A percentile compares a stretch with the other conserved stretches of the same genome.
Conservation (phyloP, 345 rosid species). For the Lagerstroemia speciosa region DNA sequence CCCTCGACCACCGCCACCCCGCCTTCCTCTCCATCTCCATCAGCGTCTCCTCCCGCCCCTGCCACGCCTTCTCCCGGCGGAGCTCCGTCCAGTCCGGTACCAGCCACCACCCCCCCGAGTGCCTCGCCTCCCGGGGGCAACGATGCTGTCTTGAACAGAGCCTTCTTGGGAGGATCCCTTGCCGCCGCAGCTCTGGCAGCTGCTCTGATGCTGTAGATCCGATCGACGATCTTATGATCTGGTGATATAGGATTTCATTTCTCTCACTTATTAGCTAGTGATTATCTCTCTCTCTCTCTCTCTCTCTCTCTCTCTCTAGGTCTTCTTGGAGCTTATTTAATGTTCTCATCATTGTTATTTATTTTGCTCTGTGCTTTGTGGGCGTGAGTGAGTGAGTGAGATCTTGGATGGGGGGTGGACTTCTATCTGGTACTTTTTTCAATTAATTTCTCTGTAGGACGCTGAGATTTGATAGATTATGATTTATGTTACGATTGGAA, state of each 20-base stretch:
- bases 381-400: too few relatives aligned
- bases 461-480: too few relatives aligned
- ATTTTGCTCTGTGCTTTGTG: too few relatives aligned
- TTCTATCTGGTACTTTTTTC: too few relatives aligned
- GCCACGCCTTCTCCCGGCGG: slow-evolving; percentile 11
- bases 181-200: slow-evolving; percentile 24
- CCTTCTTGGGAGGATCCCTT: slow-evolving; percentile 26
- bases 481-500: too few relatives aligned
- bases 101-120: background rate
- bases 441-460: too few relatives aligned
- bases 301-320: too few relatives aligned
- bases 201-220: slow-evolving; percentile 53
- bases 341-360: too few relatives aligned
- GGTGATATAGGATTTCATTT: background rate
- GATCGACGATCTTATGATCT: slow-evolving; percentile 1
- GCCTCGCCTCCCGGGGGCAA: background rate
- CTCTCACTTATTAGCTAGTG: background rate
- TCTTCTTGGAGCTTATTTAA: too few relatives aligned
- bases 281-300: too few relatives aligned
- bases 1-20: background rate
- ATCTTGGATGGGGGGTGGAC: too few relatives aligned
- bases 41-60: slow-evolving; percentile 1
- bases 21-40: background rate
- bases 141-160: slow-evolving; percentile 36
- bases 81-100: background rate